Evolutionary conservation across 441 rosid species (phyloP).

Genomic region (Francoa sonchifolia): DNA sequence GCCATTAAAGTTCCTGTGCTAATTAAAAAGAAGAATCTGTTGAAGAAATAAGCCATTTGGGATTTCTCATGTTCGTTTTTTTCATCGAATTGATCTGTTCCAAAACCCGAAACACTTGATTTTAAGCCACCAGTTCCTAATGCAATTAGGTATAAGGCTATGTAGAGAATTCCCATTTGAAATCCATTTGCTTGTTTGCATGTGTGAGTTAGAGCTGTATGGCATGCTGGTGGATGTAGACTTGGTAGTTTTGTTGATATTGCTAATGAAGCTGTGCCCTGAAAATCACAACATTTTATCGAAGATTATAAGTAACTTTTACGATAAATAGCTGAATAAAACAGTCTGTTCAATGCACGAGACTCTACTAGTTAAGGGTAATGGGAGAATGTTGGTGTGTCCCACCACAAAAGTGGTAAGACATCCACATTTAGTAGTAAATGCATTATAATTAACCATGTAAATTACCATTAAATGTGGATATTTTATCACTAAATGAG

Average conservation of each 20-base stretch:
- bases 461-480: too few relatives aligned
- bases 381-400: too few relatives aligned
- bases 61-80: constrained; percentile 66
- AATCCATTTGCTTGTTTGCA: constrained; percentile 45
- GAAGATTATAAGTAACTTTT: not conserved
- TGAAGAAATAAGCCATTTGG: constrained; percentile 76
- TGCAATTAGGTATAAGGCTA: constrained; percentile 63
- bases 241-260: constrained; percentile 45
- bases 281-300: not conserved
- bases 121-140: constrained; percentile 87
- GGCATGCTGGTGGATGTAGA: constrained; percentile 56
- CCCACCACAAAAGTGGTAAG: too few relatives aligned
- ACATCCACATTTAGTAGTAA: too few relatives aligned
- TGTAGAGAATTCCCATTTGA: constrained; percentile 63
- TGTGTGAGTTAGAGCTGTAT: constrained; percentile 10
- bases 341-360: too few relatives aligned
- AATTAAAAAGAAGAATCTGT: constrained; percentile 70
- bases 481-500: too few relatives aligned
- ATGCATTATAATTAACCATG: too few relatives aligned
- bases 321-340: not conserved
- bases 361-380: too few relatives aligned
- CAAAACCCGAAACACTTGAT: constrained; percentile 88
- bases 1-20: constrained; percentile 70
- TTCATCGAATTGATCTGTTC: constrained; percentile 80
- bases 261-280: constrained; percentile 72